A percentile compares a stretch with the other conserved stretches of the same genome.
Evolutionary conservation across 108 stramenopile species (phyloP).

Genomic region (Fragilaria radians): DNA sequence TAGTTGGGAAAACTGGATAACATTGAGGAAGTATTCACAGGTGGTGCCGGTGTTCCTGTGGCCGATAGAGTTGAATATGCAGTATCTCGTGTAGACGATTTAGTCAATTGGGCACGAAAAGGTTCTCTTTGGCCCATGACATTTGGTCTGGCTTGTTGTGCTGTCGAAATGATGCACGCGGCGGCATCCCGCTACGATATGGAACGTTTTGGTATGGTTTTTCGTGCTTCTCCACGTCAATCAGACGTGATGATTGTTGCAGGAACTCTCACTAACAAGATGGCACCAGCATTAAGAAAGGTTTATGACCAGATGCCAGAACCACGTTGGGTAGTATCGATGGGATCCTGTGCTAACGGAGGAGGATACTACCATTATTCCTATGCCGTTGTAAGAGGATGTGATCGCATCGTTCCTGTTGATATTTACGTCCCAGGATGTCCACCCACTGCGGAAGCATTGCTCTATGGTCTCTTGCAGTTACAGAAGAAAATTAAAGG

Average conservation of each 20-base stretch:
- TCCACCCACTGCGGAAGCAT: conserved; percentile 97
- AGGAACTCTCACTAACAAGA: conserved; percentile 99
- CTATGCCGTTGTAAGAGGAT: conserved; percentile 96
- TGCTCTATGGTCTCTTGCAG: conserved; percentile 96
- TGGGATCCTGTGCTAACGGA: conserved; percentile 99
- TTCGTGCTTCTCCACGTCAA: conserved; percentile 90
- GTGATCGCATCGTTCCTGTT: conserved; percentile 98
- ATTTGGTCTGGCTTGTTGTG: conserved; percentile 98
- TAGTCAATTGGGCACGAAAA: conserved; percentile 99
- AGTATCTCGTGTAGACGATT: conserved; percentile 95
- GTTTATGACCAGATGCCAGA: conserved; percentile 99
- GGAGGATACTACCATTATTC: conserved; percentile 99
- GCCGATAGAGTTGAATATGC: conserved; percentile 95
- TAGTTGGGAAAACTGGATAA: conserved; percentile 74
- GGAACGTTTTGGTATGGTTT: conserved; percentile 99
- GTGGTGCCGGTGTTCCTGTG: conserved; percentile 64
- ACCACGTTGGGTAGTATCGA: conserved; percentile 98
- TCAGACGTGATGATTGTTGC: conserved; percentile 99
- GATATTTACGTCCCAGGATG: conserved; percentile 99
- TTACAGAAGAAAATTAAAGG: conserved; percentile 99
- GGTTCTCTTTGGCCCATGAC: conserved; percentile 99
- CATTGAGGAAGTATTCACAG: conserved; percentile 59
- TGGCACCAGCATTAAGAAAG: conserved; percentile 98
- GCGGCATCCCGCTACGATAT: conserved; percentile 98
- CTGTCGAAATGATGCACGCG: conserved; percentile 99